A percentile compares a stretch with the other conserved stretches of the same genome.
Conservation (phyloP, 140 eudicot genomes). For the Bidens hawaiensis region DNA sequence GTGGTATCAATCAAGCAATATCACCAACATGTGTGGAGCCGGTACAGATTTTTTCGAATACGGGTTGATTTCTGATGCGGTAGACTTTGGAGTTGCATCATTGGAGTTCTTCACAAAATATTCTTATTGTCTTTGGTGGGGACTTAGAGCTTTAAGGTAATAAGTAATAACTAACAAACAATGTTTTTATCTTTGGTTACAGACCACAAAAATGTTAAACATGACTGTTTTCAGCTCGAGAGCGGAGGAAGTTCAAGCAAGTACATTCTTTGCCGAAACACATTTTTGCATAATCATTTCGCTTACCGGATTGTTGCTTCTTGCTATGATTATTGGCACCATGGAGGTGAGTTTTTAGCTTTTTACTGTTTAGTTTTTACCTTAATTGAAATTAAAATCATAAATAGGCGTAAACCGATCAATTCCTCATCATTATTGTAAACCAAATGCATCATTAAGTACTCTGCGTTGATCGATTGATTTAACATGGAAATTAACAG, state of each 20-base stretch:
- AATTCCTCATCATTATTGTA: background rate
- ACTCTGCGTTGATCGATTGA: background rate
- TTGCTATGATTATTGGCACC: constrained; percentile 77
- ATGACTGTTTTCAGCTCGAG: constrained; percentile 42
- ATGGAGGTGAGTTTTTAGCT: constrained; percentile 87
- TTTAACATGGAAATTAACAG: constrained; percentile 22
- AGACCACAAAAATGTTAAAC: background rate
- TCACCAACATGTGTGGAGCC: constrained; percentile 45
- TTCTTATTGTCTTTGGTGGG: constrained; percentile 92
- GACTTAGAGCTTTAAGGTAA: constrained; percentile 74
- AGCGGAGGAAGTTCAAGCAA: constrained; percentile 62
- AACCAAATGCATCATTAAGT: background rate
- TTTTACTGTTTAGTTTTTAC: background rate
- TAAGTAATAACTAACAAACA: no score
- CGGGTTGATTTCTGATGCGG: constrained; percentile 60
- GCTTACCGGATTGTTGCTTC: constrained; percentile 66
- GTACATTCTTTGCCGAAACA: constrained; percentile 62
- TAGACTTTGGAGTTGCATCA: constrained; percentile 41
- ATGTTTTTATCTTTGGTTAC: background rate
- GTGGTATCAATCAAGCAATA: constrained; percentile 63
- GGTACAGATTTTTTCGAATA: constrained; percentile 34
- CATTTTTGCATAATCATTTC: constrained; percentile 59
- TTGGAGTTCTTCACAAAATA: constrained; percentile 54
- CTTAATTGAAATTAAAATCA: no score
- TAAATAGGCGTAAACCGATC: no score